Base-by-base conservation (phyloP, 2,329 filamentous ascomycete genomes). In the Epicoccum nigrum region DNA sequence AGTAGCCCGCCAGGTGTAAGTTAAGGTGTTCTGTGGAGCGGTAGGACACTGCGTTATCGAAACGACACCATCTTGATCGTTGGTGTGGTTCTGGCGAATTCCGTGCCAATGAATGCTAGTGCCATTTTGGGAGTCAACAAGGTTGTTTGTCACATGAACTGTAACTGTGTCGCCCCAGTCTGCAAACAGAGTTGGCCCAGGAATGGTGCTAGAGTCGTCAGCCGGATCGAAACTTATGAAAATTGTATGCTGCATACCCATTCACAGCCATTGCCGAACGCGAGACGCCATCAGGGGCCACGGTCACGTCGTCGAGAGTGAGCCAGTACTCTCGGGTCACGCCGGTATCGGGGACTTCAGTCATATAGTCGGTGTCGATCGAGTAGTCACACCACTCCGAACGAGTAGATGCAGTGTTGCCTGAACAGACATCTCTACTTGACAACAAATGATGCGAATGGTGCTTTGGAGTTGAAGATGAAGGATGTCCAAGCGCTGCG, bases 271-370 rank as follows among this genome's bases (percentile, higher is more conserved):
- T 67, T 59, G 43, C 72, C 1, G 63, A 58, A 19, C 67, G 64
- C 2, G 61, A 63, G 2, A 84, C 82, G 16, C 85, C 84, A 63
- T 86, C 85, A 0, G 83, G 82, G 4, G 76, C 68, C 15, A 76
- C 61, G 0, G 74, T 77, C 0, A 69, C 69, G 28, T 79, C 75
- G 4, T 69, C 71, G 25, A 78, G 60, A 19, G 76, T 72, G 16
- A 79, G 67, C 63, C 70, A 75, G 55, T 79, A 80, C 46, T 75
- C 74, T 9, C 83, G 74, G 17, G 81, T 83, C 2, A 84, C 77
- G 11, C 82, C 81, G 0, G 83, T 86, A 27, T 73, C 69, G 1
- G 83, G 82, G 23, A 71, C 70, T 4, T 76, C 68, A 46, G 21
- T 67, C 54, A 82, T 82, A 38, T 82, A 82, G 65, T 84, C 81